phyloP scores from a whole-genome alignment of 345 rosid species.

The Syzygium aqueum region DNA sequence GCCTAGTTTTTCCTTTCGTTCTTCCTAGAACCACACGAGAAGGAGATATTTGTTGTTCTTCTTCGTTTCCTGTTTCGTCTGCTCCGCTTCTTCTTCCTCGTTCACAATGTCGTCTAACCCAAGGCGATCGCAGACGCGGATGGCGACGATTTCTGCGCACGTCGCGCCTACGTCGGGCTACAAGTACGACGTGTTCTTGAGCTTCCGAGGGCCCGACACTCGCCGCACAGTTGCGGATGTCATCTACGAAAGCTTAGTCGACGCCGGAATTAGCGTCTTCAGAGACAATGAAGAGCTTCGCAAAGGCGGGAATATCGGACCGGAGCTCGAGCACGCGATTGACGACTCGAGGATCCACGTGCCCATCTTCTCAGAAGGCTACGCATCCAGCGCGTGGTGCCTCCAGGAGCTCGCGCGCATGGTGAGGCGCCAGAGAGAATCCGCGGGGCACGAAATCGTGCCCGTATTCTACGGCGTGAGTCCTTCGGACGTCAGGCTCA shows the following conservation, averaged over 20 bases:
- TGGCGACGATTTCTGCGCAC: background rate
- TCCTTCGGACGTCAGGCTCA: background rate
- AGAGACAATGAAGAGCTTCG: background rate
- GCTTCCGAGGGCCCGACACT: background rate
- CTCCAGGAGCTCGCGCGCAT: background rate
- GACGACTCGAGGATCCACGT: background rate
- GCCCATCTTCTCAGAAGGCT: background rate
- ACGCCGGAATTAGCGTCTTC: accelerated
- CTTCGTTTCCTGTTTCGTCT: background rate
- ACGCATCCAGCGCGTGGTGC: background rate
- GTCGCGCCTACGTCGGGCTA: background rate
- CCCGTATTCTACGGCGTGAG: background rate
- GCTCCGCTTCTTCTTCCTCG: background rate
- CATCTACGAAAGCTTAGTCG: background rate
- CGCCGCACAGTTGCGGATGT: background rate
- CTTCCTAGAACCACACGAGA: background rate
- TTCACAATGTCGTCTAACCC: background rate
- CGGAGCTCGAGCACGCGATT: background rate
- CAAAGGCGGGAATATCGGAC: background rate
- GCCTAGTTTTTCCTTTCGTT: background rate
- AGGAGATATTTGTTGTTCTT: background rate
- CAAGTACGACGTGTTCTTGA: background rate
- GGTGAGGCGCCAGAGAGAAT: background rate
- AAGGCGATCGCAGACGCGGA: no score
- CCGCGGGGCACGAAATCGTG: background rate